Conservation (phyloP, 2,329 filamentous ascomycete species). For the Coniochaeta pulveracea region DNA sequence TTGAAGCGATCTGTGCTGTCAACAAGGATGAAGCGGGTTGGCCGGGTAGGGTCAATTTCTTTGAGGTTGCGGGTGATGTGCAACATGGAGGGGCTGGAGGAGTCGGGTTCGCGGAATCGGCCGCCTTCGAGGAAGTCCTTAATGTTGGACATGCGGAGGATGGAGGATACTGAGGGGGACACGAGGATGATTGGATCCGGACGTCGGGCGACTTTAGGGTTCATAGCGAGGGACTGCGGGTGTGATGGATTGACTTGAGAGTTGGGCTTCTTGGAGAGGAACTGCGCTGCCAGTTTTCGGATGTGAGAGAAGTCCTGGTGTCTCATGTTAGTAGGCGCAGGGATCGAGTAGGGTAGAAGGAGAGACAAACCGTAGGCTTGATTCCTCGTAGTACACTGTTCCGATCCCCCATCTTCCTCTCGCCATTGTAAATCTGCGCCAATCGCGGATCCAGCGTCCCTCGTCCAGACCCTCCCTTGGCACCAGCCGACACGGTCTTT, state of each 20-base stretch:
- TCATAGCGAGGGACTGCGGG: conserved; percentile 37
- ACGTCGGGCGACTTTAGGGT: conserved; percentile 35
- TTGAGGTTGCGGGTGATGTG: conserved; percentile 73
- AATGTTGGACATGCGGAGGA: conserved; percentile 91
- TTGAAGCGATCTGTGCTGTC: conserved; percentile 92
- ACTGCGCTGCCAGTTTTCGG: conserved; percentile 70
- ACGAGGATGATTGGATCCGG: conserved; percentile 89
- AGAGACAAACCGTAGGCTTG: conserved; percentile 67
- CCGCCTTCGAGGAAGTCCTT: conserved; percentile 86
- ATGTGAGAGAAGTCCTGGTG: conserved; percentile 88
- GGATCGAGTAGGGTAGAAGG: conserved; percentile 3
- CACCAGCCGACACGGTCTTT: conserved; percentile 26
- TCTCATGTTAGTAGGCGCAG: background rate
- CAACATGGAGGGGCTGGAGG: conserved; percentile 65
- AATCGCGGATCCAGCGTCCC: conserved; percentile 68
- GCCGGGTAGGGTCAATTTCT: conserved; percentile 54
- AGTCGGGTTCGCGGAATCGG: conserved; percentile 68
- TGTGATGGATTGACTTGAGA: conserved; percentile 20
- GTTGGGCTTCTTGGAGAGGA: conserved; percentile 52
- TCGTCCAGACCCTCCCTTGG: conserved; percentile 48
- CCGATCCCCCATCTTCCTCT: conserved; percentile 84
- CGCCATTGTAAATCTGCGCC: conserved; percentile 80
- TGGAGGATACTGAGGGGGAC: conserved; percentile 87
- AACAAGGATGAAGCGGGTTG: conserved; percentile 89
- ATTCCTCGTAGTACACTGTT: conserved; percentile 80